A percentile compares a stretch with the other conserved stretches of the same genome.
Evolutionary conservation across 176 grass and related monocot genomes (phyloP).

Genomic region (Hordeum marinum): DNA sequence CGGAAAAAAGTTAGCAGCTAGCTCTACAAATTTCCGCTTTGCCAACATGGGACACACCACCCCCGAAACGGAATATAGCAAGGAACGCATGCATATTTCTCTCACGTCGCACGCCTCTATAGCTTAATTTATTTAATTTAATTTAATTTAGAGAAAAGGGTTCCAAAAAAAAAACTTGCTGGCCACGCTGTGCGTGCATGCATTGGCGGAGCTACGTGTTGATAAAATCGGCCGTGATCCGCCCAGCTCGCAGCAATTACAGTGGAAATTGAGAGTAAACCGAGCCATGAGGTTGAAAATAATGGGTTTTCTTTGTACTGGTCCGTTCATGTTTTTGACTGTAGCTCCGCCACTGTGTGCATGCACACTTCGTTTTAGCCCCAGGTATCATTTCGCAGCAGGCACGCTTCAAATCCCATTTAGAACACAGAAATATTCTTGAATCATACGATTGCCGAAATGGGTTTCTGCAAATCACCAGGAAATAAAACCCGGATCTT

Average conservation of each 20-base stretch:
- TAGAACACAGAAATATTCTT: background rate
- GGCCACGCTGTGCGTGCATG: background rate
- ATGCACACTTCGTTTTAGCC: background rate
- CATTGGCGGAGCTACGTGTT: too few relatives aligned
- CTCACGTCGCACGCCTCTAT: background rate
- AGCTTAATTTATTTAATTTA: background rate
- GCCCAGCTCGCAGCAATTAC: too few relatives aligned
- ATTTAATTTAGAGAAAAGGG: background rate
- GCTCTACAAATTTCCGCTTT: slow-evolving; percentile 28
- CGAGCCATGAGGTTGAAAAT: too few relatives aligned
- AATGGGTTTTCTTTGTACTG: too few relatives aligned
- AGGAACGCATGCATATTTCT: background rate
- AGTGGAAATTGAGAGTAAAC: too few relatives aligned
- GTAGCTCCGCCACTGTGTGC: too few relatives aligned
- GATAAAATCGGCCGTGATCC: too few relatives aligned
- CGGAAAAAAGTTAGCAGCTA: background rate
- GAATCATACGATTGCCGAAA: background rate
- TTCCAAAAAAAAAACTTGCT: too few relatives aligned
- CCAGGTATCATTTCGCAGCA: too few relatives aligned
- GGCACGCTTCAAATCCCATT: background rate
- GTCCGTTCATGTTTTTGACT: too few relatives aligned
- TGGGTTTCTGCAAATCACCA: background rate
- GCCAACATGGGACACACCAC: slow-evolving; percentile 40
- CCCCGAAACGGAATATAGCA: background rate
- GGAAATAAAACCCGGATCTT: background rate